phyloP scores from a whole-genome alignment of 805 yeast genomes.

The Metschnikowia borealis region DNA sequence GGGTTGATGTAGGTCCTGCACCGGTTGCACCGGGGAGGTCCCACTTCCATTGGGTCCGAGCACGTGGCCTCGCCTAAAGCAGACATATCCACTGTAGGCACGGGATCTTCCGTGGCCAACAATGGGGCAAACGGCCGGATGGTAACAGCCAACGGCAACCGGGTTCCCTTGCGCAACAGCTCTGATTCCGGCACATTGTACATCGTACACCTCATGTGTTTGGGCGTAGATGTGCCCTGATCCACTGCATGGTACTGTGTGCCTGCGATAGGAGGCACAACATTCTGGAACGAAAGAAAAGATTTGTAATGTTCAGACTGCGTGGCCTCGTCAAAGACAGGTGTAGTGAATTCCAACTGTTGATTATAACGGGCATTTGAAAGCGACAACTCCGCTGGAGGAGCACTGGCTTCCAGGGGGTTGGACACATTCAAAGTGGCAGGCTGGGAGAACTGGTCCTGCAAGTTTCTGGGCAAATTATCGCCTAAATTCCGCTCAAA shows the following conservation, averaged over 20 bases:
- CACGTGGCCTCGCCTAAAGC: slow-evolving; percentile 27
- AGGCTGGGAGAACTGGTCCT: background rate
- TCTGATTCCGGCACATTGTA: slow-evolving; percentile 78
- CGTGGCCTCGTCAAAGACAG: slow-evolving; percentile 10
- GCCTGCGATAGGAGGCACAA: slow-evolving; percentile 80
- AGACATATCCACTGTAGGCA: slow-evolving; percentile 67
- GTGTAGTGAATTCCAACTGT: slow-evolving; percentile 15
- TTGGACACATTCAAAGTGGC: slow-evolving; percentile 8
- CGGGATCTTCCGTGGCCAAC: slow-evolving; percentile 45
- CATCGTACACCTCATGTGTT: slow-evolving; percentile 73
- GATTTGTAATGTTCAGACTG: slow-evolving; percentile 23
- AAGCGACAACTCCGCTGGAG: slow-evolving; percentile 12
- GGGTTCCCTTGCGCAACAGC: slow-evolving; percentile 60
- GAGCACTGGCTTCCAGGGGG: slow-evolving; percentile 9
- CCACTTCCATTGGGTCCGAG: slow-evolving; percentile 33
- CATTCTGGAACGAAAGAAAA: slow-evolving; percentile 71
- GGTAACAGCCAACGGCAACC: slow-evolving; percentile 76
- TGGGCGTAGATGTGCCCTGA: slow-evolving; percentile 82
- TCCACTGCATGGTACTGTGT: slow-evolving; percentile 66
- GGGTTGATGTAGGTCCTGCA: slow-evolving; percentile 92
- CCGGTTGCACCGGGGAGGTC: slow-evolving; percentile 86
- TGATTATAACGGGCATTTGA: slow-evolving; percentile 9
- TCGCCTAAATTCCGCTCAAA: background rate
- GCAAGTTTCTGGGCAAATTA: background rate
- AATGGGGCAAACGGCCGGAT: slow-evolving; percentile 80